phyloP scores from a whole-genome alignment of 2,329 filamentous ascomycete genomes.

The Sarocladium kiliense region DNA sequence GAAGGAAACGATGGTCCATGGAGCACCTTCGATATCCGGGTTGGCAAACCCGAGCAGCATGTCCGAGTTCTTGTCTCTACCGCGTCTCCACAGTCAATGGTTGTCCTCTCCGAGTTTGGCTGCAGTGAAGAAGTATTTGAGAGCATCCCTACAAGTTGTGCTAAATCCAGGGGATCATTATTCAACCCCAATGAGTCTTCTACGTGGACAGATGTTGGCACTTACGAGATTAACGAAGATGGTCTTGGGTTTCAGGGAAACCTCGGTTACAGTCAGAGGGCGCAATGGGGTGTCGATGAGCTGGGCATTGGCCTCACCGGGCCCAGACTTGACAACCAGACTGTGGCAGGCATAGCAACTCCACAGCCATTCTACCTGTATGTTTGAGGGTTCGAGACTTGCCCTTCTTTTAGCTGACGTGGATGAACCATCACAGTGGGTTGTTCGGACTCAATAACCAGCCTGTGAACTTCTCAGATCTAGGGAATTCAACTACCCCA shows the following conservation, averaged over 20 bases:
- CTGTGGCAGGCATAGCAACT: slow-evolving; percentile 1
- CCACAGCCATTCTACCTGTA: neutral
- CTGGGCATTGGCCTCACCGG: slow-evolving; percentile 4
- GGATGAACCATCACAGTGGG: neutral
- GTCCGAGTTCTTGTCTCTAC: neutral
- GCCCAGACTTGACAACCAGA: neutral
- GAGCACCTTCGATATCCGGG: slow-evolving; percentile 3
- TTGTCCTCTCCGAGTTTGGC: neutral
- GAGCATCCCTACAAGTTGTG: neutral
- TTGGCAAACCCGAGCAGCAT: slow-evolving; percentile 2
- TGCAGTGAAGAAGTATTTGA: neutral
- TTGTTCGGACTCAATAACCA: slow-evolving; percentile 2
- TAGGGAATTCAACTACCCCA: neutral
- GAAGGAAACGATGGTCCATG: slow-evolving; percentile 5
- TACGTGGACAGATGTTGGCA: neutral
- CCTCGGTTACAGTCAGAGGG: neutral
- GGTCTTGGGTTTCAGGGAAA: slow-evolving; percentile 3
- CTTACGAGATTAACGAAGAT: neutral
- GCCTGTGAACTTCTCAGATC: slow-evolving; percentile 4
- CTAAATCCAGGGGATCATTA: neutral
- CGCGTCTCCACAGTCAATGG: slow-evolving; percentile 1
- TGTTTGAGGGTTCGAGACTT: neutral
- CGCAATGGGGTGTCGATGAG: slow-evolving; percentile 1
- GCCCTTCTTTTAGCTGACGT: neutral
- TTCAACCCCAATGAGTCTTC: neutral